phyloP scores from a whole-genome alignment of 225 moss, liverwort and hornwort species.

The Physcomitrium patens region DNA sequence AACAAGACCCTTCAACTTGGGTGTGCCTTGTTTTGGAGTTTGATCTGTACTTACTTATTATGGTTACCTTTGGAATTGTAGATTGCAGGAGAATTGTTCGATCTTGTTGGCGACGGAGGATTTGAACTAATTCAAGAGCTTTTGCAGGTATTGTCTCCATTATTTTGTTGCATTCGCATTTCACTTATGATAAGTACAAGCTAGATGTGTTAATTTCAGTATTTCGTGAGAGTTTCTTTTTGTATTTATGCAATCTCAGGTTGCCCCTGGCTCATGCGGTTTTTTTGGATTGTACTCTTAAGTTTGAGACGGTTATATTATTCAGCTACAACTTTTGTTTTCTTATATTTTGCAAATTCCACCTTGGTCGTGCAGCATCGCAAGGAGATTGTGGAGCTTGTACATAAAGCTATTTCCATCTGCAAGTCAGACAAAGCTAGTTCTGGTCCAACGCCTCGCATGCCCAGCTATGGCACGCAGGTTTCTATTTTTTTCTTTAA shows the following conservation, averaged over 20 bases:
- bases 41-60: constrained; percentile 13
- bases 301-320: constrained; percentile 11
- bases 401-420: constrained; percentile 77
- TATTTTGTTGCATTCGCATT: constrained; percentile 16
- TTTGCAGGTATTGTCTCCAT: constrained; percentile 60
- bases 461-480: constrained; percentile 99
- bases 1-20: constrained; percentile 13
- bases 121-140: constrained; percentile 97
- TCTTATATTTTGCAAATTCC: constrained; percentile 13
- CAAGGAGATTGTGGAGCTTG: constrained; percentile 77
- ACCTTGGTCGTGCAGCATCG: constrained; percentile 70
- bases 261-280: constrained; percentile 19
- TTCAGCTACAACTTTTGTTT: constrained; percentile 9
- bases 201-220: background rate
- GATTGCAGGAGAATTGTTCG: constrained; percentile 94
- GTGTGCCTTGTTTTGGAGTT: background rate
- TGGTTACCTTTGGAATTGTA: constrained; percentile 35
- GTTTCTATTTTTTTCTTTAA: constrained; percentile 19
- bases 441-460: constrained; percentile 72
- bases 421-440: constrained; percentile 85
- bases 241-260: constrained; percentile 1
- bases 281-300: background rate
- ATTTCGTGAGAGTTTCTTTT: constrained; percentile 21
- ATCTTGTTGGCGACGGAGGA: constrained; percentile 92
- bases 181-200: constrained; percentile 6